A percentile compares a stretch with the other conserved stretches of the same genome.
These are phyloP conservation scores for Alternaria hordeiaustralica DNA, from an alignment of 2,329 filamentous ascomycete genomes.

Conservation along the genomic window DNA sequence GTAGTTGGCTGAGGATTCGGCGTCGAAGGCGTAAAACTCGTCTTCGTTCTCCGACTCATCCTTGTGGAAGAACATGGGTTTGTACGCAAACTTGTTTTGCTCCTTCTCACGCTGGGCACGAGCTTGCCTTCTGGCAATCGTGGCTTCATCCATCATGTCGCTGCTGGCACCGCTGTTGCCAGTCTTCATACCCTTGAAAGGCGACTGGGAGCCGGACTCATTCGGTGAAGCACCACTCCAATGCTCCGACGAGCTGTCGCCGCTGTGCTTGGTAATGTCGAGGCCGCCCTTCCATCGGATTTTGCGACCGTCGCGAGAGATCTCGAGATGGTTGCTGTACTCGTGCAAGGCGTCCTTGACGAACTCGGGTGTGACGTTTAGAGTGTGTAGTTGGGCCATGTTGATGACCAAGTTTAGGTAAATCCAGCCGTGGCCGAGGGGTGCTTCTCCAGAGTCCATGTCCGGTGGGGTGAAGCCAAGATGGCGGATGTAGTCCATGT, in stretches of 20 bases:
- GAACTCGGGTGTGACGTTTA: constrained; percentile 81
- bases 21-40: constrained; percentile 43
- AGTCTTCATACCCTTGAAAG: constrained; percentile 34
- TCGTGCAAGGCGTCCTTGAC: constrained; percentile 74
- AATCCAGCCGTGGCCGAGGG: constrained; percentile 78
- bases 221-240: constrained; percentile 58
- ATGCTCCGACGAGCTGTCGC: constrained; percentile 59
- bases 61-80: constrained; percentile 57
- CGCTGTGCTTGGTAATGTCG: constrained; percentile 69
- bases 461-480: constrained; percentile 71
- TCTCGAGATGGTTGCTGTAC: constrained; percentile 75
- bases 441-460: constrained; percentile 56
- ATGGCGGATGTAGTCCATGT: constrained; percentile 80
- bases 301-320: constrained; percentile 78
- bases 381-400: constrained; percentile 82
- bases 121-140: constrained; percentile 25
- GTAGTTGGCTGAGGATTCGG: constrained; percentile 38
- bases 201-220: constrained; percentile 45
- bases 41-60: constrained; percentile 51
- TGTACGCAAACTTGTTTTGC: constrained; percentile 52
- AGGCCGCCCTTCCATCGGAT: constrained; percentile 78
- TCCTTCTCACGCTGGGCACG: constrained; percentile 30
- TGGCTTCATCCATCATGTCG: constrained; percentile 23
- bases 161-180: constrained; percentile 28
- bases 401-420: constrained; percentile 82